Percentiles rank a stretch among this genome's conserved stretches.
phyloP scores from a whole-genome alignment of 768 basidiomycete species.

The Xerocomellus chrysenteron region DNA sequence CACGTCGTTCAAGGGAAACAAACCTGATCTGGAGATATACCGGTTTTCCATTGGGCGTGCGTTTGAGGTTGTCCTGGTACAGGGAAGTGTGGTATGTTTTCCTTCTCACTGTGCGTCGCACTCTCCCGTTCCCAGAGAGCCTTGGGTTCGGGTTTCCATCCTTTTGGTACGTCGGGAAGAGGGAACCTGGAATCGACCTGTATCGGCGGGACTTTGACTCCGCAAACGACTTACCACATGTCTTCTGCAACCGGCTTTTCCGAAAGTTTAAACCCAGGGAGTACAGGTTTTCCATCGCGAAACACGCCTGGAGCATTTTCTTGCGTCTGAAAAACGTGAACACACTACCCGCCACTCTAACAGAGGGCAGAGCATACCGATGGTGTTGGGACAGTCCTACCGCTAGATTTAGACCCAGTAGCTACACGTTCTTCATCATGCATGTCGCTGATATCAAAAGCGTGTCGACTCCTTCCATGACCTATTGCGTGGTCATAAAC shows the following conservation, averaged over 20 bases:
- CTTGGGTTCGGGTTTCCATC: constrained; percentile 83
- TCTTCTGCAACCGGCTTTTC: constrained; percentile 68
- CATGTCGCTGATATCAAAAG: constrained; percentile 62
- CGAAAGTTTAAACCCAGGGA: constrained; percentile 75
- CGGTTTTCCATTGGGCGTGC: constrained; percentile 54
- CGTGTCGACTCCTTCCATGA: constrained; percentile 47
- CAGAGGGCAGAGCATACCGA: constrained; percentile 11
- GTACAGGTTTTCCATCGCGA: constrained; percentile 70
- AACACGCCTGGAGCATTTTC: constrained; percentile 40
- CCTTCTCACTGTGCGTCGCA: constrained; percentile 41
- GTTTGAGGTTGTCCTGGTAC: constrained; percentile 28
- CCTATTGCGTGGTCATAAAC: constrained; percentile 59
- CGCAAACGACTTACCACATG: constrained; percentile 49
- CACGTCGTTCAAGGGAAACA: constrained; percentile 20
- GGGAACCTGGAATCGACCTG: constrained; percentile 61
- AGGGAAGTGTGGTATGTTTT: constrained; percentile 36
- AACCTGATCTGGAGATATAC: constrained; percentile 74
- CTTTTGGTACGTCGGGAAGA: constrained; percentile 75
- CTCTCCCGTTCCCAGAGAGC: constrained; percentile 64
- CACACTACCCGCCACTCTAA: background rate
- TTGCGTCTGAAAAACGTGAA: constrained; percentile 24
- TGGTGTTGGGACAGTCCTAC: background rate
- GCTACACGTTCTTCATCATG: constrained; percentile 61
- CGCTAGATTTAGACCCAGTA: constrained; percentile 30
- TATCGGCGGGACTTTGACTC: constrained; percentile 16